Evolutionary conservation across 305 asterid genomes (phyloP), one percentile per base, ranked within the genome.

Genomic region (Petunia hybrid): DNA sequence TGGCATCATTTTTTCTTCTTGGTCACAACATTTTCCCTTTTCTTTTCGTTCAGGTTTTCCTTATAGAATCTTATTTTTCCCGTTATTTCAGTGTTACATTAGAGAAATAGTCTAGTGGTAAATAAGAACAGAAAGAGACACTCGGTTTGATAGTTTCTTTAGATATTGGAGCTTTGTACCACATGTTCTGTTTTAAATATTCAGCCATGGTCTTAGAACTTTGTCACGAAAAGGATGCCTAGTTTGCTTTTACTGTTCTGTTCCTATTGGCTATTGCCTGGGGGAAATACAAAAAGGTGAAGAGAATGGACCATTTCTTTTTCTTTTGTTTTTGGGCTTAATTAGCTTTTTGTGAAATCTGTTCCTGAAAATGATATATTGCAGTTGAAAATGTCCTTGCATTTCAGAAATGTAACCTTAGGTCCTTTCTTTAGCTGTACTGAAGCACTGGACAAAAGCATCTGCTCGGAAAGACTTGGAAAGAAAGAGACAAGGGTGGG

Each of bases 31-130:
- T 60, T 79, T 45, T 8, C 77, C 56, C 12, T 36, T 46, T 40
- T 73, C 42, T 80, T 76, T 43, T 35, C 62, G 36, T 6, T 42
- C 39, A 68, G 46, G 5, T 9, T 55, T 56, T 45, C 60, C 22
- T 59, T 41, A 80, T 82, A 79, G 81, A 53, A 57, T 81, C 46
- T 61, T 77, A 14, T 41, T 53, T 77, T 74, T 74, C 48, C n/a
- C 2, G 79, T 74, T 74, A 36, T 38, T 53, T 74, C 8, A 13
- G 48, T 38, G 2, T 56, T 53, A 14, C 64, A 53, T 36, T 74
- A 74, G 79, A 74, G n/a, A 38, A 74, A 36, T 74, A 74, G 78
- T 53, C 16, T 51, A 53, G 64, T 74, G 78, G 64, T 74, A 74
- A 53, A 74, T 74, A 74, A 74, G 63, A 36, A 73, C 62, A 74